Percentiles rank a stretch among this genome's conserved stretches.
phyloP scores from a whole-genome alignment of 2,329 filamentous ascomycete genomes.

The Colletotrichum plurivorum region DNA sequence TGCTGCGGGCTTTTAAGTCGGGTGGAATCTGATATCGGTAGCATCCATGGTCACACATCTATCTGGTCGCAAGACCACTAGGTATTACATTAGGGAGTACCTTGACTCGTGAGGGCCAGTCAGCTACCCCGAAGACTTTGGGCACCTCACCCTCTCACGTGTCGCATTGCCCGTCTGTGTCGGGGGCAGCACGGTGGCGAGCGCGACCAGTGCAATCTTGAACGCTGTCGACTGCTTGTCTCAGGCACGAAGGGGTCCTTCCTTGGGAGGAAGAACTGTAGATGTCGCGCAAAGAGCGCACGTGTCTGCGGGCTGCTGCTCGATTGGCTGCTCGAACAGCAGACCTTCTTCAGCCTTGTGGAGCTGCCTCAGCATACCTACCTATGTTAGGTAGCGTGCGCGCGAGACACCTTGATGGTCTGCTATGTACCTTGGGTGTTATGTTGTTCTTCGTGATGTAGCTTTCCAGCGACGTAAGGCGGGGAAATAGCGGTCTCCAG shows the following conservation, averaged over 20 bases:
- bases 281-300: slow-evolving; percentile 21
- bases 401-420: slow-evolving; percentile 32
- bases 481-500: slow-evolving; percentile 3
- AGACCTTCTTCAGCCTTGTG: slow-evolving; percentile 35
- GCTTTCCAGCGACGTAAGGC: slow-evolving; percentile 20
- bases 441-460: too few relatives aligned
- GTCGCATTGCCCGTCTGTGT: slow-evolving; percentile 2
- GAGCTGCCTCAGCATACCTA: not conserved
- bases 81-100: not conserved
- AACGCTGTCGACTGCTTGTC: slow-evolving; percentile 2
- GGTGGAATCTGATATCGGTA: not conserved
- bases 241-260: slow-evolving; percentile 19
- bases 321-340: slow-evolving; percentile 28
- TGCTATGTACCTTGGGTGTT: not conserved
- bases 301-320: slow-evolving; percentile 29
- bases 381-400: too few relatives aligned
- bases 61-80: slow-evolving; percentile 12
- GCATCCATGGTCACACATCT: slow-evolving; percentile 14
- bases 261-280: not conserved
- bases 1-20: slow-evolving; percentile 9
- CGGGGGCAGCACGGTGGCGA: not conserved
- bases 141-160: slow-evolving; percentile 15
- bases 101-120: slow-evolving; percentile 13
- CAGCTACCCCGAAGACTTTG: slow-evolving; percentile 16
- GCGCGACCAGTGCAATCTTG: not conserved